Evolutionary conservation across 805 yeast genomes (phyloP), one percentile per base, ranked within the genome.

Genomic region (Pichia nakasei): DNA sequence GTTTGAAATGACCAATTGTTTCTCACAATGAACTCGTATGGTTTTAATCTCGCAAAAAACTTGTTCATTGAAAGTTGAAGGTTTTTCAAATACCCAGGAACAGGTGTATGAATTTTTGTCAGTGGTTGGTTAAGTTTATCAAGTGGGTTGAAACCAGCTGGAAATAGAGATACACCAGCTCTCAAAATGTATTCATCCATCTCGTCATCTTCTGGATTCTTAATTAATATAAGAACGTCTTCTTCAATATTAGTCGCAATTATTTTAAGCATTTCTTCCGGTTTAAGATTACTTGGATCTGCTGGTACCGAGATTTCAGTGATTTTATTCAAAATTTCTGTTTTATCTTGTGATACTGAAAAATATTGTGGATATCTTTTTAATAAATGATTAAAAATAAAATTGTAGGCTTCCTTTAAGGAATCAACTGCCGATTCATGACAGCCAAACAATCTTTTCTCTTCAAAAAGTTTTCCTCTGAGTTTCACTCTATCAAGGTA

Each of bases 1-100:
- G 78, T 68, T 56, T 84, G 93, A 21, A 84, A 60, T 0, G 82
- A 69, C 85, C 88, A 84, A 49, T 84, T 84, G 52, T 70, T 70
- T 45, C 93, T 69, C 47, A 75, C 75, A 55, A 83, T 81, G 39
- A 70, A 69, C 44, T 76, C 75, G 26, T 70, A 66, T 4, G 75
- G 71, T 50, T 70, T 67, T 47, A 83, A 56, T 48, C 76, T 70
- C 22, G 68, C 66, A 58, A 84, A 84, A 56, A 78, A 84, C 51
- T 70, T 72, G 54, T 76, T 76, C 91, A 84, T 84, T 20, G 84
- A 74, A 6, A 68, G 52, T 56, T 75, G 71, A 36, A 84, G 64
- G 49, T 76, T 71, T 19, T 71, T 61, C 42, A 66, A 59, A 53
- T 84, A 84, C 47, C 73, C 75, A 0, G 93, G 94, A 2, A 84